Evolutionary conservation across 495 filamentous ascomycete genomes (phyloP).

Genomic region (Pseudevernia furfuracea): DNA sequence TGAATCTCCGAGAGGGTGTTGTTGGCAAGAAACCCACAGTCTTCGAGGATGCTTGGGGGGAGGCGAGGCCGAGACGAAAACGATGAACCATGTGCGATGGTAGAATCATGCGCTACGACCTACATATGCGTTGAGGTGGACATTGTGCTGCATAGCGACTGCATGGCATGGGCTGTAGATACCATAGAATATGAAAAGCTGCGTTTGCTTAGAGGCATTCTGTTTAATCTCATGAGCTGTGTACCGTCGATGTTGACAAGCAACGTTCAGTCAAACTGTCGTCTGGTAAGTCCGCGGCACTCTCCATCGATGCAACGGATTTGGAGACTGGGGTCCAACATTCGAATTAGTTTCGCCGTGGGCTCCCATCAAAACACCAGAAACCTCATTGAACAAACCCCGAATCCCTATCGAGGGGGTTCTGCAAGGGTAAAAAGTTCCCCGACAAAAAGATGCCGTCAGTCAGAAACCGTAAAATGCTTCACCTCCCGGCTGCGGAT

Average conservation of each 20-base stretch:
- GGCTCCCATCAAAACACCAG: not conserved
- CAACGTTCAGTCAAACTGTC: not conserved
- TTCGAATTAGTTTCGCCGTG: not conserved
- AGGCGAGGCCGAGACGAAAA: constrained; percentile 15
- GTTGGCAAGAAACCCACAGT: constrained; percentile 55
- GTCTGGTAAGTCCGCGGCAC: not conserved
- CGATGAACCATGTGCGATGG: not conserved
- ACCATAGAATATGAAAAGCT: not conserved
- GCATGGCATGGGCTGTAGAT: not conserved
- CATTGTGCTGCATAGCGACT: constrained; percentile 5
- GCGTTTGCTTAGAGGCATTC: not conserved
- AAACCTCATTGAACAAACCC: not conserved
- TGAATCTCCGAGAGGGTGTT: constrained; percentile 62
- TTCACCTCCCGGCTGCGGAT: no score
- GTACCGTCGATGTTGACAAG: not conserved
- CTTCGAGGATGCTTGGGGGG: constrained; percentile 71
- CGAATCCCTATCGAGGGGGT: not conserved
- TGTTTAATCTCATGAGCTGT: not conserved
- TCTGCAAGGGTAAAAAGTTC: not conserved
- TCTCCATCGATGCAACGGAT: not conserved
- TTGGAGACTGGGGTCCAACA: not conserved
- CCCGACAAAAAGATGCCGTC: no score
- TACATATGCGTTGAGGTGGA: not conserved
- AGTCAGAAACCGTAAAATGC: no score
- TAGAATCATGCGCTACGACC: not conserved